A percentile compares a stretch with the other conserved stretches of the same genome.
phyloP scores from a whole-genome alignment of 345 rosid genomes.

The Sisymbrium altissimum region DNA sequence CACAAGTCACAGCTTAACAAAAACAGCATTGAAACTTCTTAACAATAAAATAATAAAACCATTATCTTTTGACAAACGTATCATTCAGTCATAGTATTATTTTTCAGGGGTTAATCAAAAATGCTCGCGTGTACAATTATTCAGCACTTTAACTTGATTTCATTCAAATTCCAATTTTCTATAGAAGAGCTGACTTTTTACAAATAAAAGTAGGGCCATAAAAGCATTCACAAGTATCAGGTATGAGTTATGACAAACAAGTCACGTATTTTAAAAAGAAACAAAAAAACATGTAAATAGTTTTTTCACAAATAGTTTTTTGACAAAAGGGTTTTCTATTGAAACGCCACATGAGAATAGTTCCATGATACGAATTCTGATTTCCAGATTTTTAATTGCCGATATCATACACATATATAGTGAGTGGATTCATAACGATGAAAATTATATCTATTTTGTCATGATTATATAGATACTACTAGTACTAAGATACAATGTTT shows the following conservation, averaged over 20 bases:
- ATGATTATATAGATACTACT: too few species aligned
- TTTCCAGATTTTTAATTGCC: too few species aligned
- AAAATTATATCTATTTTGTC: neutral
- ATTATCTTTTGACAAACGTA: conserved; percentile 10
- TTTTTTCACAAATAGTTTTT: too few species aligned
- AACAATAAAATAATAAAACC: neutral
- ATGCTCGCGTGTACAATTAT: neutral
- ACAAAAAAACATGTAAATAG: too few species aligned
- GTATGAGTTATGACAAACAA: neutral
- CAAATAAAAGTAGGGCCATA: neutral
- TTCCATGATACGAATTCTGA: neutral
- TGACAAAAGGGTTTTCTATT: too few species aligned
- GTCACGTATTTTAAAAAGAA: neutral
- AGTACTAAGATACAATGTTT: conserved; percentile 22
- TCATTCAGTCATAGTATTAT: neutral
- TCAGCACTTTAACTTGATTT: neutral
- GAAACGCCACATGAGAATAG: too few species aligned
- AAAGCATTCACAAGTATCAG: neutral
- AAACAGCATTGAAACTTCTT: neutral
- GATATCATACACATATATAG: neutral
- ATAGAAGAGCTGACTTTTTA: neutral
- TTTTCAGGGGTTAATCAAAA: neutral
- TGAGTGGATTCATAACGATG: conserved; percentile 3
- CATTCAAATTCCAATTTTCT: neutral
- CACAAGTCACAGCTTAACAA: conserved; percentile 17